These are phyloP conservation scores for Cryptococcus sp. DNA, from an alignment of 1,284 basidiomycete species.

Conservation along the genomic window DNA sequence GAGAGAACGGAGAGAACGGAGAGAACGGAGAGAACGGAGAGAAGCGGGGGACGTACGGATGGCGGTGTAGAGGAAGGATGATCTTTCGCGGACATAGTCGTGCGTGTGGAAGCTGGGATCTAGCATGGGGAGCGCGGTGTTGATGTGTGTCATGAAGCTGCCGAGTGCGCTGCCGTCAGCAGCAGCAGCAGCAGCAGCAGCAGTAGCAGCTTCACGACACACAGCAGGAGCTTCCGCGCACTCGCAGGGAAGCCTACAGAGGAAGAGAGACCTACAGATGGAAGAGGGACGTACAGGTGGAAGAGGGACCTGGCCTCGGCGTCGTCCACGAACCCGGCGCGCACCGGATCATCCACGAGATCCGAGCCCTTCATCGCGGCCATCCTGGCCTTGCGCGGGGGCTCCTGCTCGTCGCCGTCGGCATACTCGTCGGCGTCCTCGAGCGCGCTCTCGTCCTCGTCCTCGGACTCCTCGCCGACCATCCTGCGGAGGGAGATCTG, in stretches of 20 bases:
- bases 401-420: neutral
- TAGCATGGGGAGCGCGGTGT: conserved; percentile 25
- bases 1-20: neutral
- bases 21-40: neutral
- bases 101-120: conserved; percentile 30
- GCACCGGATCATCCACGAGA: conserved; percentile 28
- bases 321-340: conserved; percentile 26
- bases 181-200: neutral
- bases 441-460: conserved; percentile 22
- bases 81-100: conserved; percentile 29
- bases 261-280: neutral
- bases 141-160: conserved; percentile 33
- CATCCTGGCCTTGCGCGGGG: neutral
- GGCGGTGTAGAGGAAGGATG: conserved; percentile 35
- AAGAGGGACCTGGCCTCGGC: conserved; percentile 32
- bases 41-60: conserved; percentile 20
- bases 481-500: conserved; percentile 16
- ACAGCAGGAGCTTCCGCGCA: neutral
- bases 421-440: neutral
- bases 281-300: too few relatives aligned
- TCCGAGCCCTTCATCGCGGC: conserved; percentile 6
- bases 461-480: conserved; percentile 17
- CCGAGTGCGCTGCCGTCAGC: neutral
- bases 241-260: neutral
- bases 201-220: neutral